Base-by-base conservation (phyloP, 2,329 filamentous ascomycete genomes). In the Scedosporium aurantiacum region DNA sequence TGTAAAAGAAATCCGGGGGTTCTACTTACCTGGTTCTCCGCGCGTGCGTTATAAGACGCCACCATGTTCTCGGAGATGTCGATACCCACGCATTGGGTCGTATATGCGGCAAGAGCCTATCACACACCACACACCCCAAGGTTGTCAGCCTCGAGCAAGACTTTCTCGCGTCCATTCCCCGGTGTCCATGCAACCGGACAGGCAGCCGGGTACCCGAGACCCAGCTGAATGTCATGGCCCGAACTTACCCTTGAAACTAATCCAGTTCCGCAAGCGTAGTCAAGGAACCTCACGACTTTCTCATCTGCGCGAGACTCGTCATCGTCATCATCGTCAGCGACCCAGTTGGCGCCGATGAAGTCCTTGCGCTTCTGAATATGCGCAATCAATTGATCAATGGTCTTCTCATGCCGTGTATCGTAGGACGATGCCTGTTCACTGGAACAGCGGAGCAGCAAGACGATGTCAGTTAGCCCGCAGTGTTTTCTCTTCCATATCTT, bases 211-310 rank as follows among this genome's bases (percentile, higher is more conserved):
- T 5, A 21, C 14, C 28, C n/a, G 23, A 21, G 28, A 27, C 6
- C 6, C 28, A 41, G 50, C 60, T 54, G 25, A 27, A 37, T 2
- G 61, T 27, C 6, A 16, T 10, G 2, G 21, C 21, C 50, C 32
- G 21, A 21, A 73, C 78, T 66, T 69, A 88, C 86, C 70, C 81
- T 78, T 12, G 86, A 87, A 64, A 89, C 76, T 61, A 83, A 72
- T 2, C 87, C 87, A 5, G 86, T 86, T 7, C 89, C 89, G 68
- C 88, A 91, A 16, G 89, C 89, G 71, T 91, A 92, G 70, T 92
- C 89, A 1, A 91, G 76, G 21, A 90, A 72, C 55, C 80, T 79
- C 50, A 84, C 76, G 61, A 67, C 68, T 67, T 66, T 74, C 58
- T 32, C 41, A 12, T 56, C 54, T 6, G 21, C 25, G 25, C 23